A percentile compares a stretch with the other conserved stretches of the same genome.
Conservation (phyloP, 2,329 filamentous ascomycete genomes). For the Chrysosphaeria jannelii region DNA sequence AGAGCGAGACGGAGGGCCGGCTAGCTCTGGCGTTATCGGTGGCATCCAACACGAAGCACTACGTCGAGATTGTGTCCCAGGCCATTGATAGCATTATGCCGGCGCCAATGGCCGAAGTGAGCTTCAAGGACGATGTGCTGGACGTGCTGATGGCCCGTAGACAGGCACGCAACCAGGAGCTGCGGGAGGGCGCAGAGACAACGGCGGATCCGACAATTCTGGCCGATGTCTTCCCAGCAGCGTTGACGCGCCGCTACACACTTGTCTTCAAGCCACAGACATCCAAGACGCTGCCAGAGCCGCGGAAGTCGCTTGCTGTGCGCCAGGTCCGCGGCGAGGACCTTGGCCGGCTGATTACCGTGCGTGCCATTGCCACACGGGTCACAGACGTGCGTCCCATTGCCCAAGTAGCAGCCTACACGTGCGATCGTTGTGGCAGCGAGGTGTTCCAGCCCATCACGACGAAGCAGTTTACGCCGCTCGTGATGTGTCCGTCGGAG, state of each 20-base stretch:
- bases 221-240: slow-evolving; percentile 62
- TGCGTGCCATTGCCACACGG: slow-evolving; percentile 77
- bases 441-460: slow-evolving; percentile 94
- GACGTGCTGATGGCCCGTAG: slow-evolving; percentile 91
- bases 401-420: slow-evolving; percentile 93
- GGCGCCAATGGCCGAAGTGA: slow-evolving; percentile 38
- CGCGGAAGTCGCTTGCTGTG: slow-evolving; percentile 46
- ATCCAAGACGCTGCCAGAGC: slow-evolving; percentile 33
- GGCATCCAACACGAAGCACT: slow-evolving; percentile 77
- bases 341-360: slow-evolving; percentile 72
- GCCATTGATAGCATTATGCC: slow-evolving; percentile 77
- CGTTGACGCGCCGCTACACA: slow-evolving; percentile 78
- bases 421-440: slow-evolving; percentile 82
- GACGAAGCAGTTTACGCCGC: slow-evolving; percentile 67
- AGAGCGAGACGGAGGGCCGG: no score
- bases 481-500: slow-evolving; percentile 64
- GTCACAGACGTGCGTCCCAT: slow-evolving; percentile 95
- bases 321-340: slow-evolving; percentile 81
- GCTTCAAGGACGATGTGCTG: slow-evolving; percentile 90
- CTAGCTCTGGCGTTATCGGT: slow-evolving; percentile 57
- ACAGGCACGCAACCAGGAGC: slow-evolving; percentile 53
- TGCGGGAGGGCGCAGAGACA: slow-evolving; percentile 34
- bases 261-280: slow-evolving; percentile 84
- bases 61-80: slow-evolving; percentile 68
- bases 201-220: slow-evolving; percentile 31